A percentile compares a stretch with the other conserved stretches of the same genome.
These are phyloP conservation scores for Canna indica DNA, from an alignment of 176 grass and related monocot species.

Conservation along the genomic window DNA sequence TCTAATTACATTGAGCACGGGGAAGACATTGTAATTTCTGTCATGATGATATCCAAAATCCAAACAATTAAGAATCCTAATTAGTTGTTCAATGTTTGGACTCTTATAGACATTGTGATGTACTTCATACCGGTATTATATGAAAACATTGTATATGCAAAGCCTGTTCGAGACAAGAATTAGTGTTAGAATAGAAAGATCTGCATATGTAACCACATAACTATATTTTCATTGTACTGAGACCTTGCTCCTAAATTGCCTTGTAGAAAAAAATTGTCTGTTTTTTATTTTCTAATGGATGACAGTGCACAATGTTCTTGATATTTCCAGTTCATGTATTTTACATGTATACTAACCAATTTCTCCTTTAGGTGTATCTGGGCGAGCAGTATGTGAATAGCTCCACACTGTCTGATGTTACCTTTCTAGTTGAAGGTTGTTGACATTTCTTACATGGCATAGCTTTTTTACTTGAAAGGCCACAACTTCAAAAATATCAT, in stretches of 20 bases:
- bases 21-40: neutral
- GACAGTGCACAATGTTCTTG: too few relatives aligned
- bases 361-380: constrained; percentile 65
- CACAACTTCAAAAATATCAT: neutral
- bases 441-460: constrained; percentile 15
- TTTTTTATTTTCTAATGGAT: too few relatives aligned
- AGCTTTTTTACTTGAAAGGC: constrained; percentile 1
- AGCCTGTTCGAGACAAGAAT: too few relatives aligned
- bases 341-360: neutral
- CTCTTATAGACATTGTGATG: neutral
- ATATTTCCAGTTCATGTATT: too few relatives aligned
- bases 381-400: constrained; percentile 95
- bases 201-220: too few relatives aligned
- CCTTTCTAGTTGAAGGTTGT: constrained; percentile 95
- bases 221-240: too few relatives aligned
- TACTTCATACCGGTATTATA: too few relatives aligned
- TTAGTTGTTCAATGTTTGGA: neutral
- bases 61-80: neutral
- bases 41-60: constrained; percentile 1
- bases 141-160: too few relatives aligned
- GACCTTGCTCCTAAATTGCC: too few relatives aligned
- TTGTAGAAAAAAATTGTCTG: too few relatives aligned
- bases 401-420: constrained; percentile 91
- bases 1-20: neutral
- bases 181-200: too few relatives aligned